Evolutionary conservation across 257 asterid genomes (phyloP), one percentile per base, ranked within the genome.

Genomic region (Linderniella brevidens): DNA sequence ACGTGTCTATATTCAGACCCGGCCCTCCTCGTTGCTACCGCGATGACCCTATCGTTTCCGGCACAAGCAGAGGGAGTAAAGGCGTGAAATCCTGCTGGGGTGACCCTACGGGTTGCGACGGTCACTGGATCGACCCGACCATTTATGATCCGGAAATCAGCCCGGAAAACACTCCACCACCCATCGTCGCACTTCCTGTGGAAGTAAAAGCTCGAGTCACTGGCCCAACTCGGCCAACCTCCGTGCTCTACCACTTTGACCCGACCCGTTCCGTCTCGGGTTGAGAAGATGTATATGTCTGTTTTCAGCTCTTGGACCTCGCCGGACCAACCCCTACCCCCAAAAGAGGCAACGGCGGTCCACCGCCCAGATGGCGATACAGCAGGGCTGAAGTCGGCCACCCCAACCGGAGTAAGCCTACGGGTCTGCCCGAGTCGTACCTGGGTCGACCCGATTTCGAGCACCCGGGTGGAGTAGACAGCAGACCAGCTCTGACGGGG

Each of bases 211-310:
- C 87, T 80, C 1, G 71, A 77, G 29, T 82, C 95, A 13, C 83
- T 92, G 4, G 25, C 80, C 97, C 97, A 82, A 53, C 67, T 71
- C 61, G 97, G 97, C 97, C 97, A 87, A 10, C 93, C 95, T 11
- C 97, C 97, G 39, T 79, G 92, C 48, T 87, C 92, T 15, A 83
- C 56, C 6, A 83, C 59, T 54, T 66, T 83, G 13, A 83, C 81
- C 61, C 97, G 86, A 5, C 53, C 60, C 56, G 92, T 75, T 56
- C 97, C 97, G 58, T 83, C 88, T 17, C 47, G 57, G 46, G 93
- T 82, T 64, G 45, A 36, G 74, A 82, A 79, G 38, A 77, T 49
- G 12, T 77, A 77, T 13, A 86, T 67, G 58, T 82, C 93, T 4
- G 97, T 82, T 18, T 38, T 51, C 37, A 86, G 82, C 29, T 86